phyloP scores from a whole-genome alignment of 2,329 filamentous ascomycete species.

The Tolypocladium guangdongense region DNA sequence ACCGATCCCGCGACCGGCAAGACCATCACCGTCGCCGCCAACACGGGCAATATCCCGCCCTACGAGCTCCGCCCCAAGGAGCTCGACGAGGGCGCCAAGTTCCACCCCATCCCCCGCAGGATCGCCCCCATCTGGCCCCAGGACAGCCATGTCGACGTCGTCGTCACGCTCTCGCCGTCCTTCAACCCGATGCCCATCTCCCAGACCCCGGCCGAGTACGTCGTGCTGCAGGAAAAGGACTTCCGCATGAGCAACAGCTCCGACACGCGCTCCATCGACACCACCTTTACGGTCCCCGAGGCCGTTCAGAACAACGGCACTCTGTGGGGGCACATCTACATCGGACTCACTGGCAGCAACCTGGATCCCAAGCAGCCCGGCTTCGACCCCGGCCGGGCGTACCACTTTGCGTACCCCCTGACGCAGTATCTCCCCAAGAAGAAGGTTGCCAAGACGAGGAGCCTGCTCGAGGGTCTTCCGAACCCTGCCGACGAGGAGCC shows the following conservation, averaged over 20 bases:
- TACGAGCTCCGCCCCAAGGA: constrained; percentile 53
- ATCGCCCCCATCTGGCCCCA: constrained; percentile 83
- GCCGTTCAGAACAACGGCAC: constrained; percentile 86
- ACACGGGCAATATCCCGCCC: constrained; percentile 47
- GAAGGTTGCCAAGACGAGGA: constrained; percentile 78
- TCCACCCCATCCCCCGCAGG: constrained; percentile 54
- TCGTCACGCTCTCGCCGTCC: constrained; percentile 72
- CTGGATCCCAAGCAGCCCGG: constrained; percentile 63
- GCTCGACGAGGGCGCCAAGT: constrained; percentile 50
- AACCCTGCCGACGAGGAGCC: constrained; percentile 31
- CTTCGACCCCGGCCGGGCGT: constrained; percentile 67
- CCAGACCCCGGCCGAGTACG: constrained; percentile 50
- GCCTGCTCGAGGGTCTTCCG: constrained; percentile 54
- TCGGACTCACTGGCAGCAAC: constrained; percentile 63
- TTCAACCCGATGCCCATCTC: constrained; percentile 58
- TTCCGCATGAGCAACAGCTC: constrained; percentile 72
- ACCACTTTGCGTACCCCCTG: constrained; percentile 74
- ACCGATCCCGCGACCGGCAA: constrained; percentile 40
- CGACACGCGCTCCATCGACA: constrained; percentile 68
- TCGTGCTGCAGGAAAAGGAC: constrained; percentile 69
- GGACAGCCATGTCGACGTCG: constrained; percentile 69
- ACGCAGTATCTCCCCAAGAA: constrained; percentile 89
- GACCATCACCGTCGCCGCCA: constrained; percentile 40
- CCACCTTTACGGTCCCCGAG: constrained; percentile 64
- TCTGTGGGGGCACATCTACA: constrained; percentile 87